Evolutionary conservation across 148 eudicot genomes (phyloP).

Genomic region (Suaeda aralocaspica): DNA sequence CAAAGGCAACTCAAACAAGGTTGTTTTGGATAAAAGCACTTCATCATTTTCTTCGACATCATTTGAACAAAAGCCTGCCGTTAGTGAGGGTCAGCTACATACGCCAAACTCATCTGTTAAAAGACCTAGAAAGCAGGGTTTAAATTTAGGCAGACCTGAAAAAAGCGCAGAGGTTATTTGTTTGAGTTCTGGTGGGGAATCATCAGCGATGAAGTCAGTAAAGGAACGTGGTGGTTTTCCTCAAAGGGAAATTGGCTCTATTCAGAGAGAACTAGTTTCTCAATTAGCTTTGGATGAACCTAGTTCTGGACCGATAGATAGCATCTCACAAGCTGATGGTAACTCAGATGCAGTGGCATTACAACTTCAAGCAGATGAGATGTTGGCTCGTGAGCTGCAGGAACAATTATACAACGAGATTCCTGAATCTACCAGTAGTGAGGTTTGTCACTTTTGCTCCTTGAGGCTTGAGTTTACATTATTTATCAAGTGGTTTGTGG

Average conservation of each 20-base stretch:
- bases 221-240: conserved; percentile 23
- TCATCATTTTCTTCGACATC: conserved; percentile 17
- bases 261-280: conserved; percentile 27
- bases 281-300: conserved; percentile 40
- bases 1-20: conserved; percentile 4
- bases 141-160: conserved; percentile 34
- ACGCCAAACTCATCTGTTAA: conserved; percentile 24
- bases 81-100: conserved; percentile 15
- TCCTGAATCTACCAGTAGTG: conserved; percentile 37
- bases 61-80: conserved; percentile 7
- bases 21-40: conserved; percentile 12
- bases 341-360: conserved; percentile 48
- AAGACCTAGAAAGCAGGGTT: conserved; percentile 50
- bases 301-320: conserved; percentile 38
- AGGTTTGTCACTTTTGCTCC: conserved; percentile 36
- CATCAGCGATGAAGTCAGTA: conserved; percentile 36
- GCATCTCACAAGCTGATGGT: conserved; percentile 28
- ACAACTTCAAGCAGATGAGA: conserved; percentile 86
- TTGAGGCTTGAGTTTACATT: background rate
- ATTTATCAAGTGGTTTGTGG: background rate
- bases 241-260: too few relatives aligned
- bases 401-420: conserved; percentile 81
- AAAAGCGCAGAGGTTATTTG: conserved; percentile 36
- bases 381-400: conserved; percentile 85
- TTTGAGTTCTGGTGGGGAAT: conserved; percentile 41